Evolutionary conservation across 768 basidiomycete species (phyloP).

Genomic region (Leucosporidium yakuticum): DNA sequence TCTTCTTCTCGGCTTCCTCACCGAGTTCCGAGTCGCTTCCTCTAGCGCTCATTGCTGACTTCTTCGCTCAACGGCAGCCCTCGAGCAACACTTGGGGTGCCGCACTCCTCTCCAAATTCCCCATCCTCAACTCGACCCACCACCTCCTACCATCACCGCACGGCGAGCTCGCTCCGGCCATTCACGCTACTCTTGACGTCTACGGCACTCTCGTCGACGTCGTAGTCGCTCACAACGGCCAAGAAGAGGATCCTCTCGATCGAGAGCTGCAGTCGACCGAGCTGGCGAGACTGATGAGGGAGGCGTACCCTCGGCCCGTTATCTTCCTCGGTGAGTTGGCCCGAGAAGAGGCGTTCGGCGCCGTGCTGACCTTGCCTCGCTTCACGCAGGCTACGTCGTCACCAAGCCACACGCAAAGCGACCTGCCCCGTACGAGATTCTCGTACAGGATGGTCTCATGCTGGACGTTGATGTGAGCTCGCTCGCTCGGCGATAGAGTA

Average conservation of each 20-base stretch:
- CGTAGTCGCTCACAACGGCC: constrained; percentile 85
- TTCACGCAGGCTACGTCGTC: constrained; percentile 55
- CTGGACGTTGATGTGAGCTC: constrained; percentile 61
- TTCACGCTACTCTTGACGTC: constrained; percentile 25
- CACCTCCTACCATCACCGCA: constrained; percentile 77
- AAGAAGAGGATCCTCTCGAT: constrained; percentile 87
- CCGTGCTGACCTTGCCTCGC: not conserved
- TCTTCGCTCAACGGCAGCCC: not conserved
- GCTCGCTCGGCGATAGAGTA: not conserved
- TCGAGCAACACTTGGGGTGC: constrained; percentile 76
- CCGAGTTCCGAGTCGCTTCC: too few species aligned
- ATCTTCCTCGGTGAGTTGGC: constrained; percentile 58
- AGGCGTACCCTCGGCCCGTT: constrained; percentile 35
- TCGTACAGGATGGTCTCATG: constrained; percentile 69
- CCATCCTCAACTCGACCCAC: constrained; percentile 77
- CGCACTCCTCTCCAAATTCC: constrained; percentile 67
- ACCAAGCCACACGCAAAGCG: constrained; percentile 59
- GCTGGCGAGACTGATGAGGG: constrained; percentile 70
- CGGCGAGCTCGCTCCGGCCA: constrained; percentile 35
- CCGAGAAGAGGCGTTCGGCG: not conserved
- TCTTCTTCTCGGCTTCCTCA: too few species aligned
- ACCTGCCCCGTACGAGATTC: constrained; percentile 68
- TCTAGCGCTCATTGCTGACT: too few species aligned
- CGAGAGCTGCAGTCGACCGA: constrained; percentile 76
- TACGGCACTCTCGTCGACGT: constrained; percentile 72